A percentile compares a stretch with the other conserved stretches of the same genome.
Conservation (phyloP, 305 asterid genomes). For the Ilex paraguariensis region DNA sequence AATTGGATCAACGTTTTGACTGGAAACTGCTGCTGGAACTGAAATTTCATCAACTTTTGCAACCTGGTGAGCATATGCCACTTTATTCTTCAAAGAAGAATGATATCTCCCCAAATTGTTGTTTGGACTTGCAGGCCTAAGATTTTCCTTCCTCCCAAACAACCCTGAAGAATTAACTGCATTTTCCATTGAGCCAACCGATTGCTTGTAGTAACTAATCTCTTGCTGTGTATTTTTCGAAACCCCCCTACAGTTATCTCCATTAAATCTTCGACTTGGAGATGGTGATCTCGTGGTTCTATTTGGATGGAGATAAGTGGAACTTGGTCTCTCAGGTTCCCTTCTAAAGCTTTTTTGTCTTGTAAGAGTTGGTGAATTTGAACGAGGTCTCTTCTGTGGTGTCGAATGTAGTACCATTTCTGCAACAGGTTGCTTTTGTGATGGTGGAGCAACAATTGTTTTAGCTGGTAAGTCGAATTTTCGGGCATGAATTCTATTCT, state of each 20-base stretch:
- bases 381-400: conserved; percentile 54
- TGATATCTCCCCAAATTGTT: conserved; percentile 12
- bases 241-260: conserved; percentile 11
- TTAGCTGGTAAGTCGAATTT: conserved; percentile 9
- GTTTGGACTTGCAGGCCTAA: conserved; percentile 30
- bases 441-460: too few relatives aligned
- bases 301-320: conserved; percentile 15
- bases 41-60: conserved; percentile 32
- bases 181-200: conserved; percentile 11
- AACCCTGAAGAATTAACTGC: conserved; percentile 9
- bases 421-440: background rate
- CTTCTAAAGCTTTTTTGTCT: conserved; percentile 66
- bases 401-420: conserved; percentile 14
- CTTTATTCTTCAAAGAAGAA: conserved; percentile 21
- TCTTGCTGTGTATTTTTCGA: conserved; percentile 11
- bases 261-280: conserved; percentile 39
- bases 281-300: conserved; percentile 47
- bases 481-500: conserved; percentile 2
- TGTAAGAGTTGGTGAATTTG: conserved; percentile 42
- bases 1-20: conserved; percentile 30
- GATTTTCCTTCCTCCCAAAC: conserved; percentile 29
- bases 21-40: conserved; percentile 19
- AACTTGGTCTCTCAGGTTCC: conserved; percentile 23
- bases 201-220: conserved; percentile 16
- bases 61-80: conserved; percentile 12